Base-by-base conservation (phyloP, 2,329 filamentous ascomycete species). In the Lachnellula hyalina region DNA sequence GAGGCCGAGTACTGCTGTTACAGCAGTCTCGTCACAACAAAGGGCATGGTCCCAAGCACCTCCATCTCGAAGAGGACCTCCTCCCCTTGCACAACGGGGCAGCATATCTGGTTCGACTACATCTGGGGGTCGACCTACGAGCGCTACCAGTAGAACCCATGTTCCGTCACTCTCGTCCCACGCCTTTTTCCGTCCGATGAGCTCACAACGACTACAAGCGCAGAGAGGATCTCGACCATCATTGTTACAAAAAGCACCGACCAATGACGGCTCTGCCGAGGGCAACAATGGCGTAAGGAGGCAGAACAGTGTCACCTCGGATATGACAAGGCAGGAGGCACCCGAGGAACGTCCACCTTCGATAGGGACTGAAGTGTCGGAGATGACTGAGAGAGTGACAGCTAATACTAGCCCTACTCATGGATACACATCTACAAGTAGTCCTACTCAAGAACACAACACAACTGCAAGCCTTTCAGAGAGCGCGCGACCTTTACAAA, bases 161-260 rank as follows among this genome's bases (percentile, higher is more conserved):
- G 91, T 96, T 19, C 92, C 94, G 1, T 91, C 88, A 1, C 76
- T 99, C 51, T 87, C 90, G 2, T 91, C 90, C 15, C 88, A 93
- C 67, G 93, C 90, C 52, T 97, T 99, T 75, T 96, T 96, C 69
- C 87, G 87, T 21, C 94, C 94, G 40, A 96, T 99, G 90, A 97
- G 92, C 74, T 96, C 93, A 23, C 91, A 96, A 70, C 87, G 90
- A 70, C 77, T 97, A 49, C 93, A 97, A 73, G 91, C 91, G 52
- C 94, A 97, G 72, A 81, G 93, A 70, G 82, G 72, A 8, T 68
- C 74, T 38, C 74, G 79, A 21, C 74, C 75, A 73, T 21, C 49
- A 70, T 67, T 56, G 69, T 50, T 45, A 23, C 60, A 66, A 34
- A 62, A 61, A 28, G 63, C 65, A 17, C 67, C 70, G 17, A 73